Conservation (phyloP, 2,329 filamentous ascomycete genomes). For the Phaeosphaeria sp. region DNA sequence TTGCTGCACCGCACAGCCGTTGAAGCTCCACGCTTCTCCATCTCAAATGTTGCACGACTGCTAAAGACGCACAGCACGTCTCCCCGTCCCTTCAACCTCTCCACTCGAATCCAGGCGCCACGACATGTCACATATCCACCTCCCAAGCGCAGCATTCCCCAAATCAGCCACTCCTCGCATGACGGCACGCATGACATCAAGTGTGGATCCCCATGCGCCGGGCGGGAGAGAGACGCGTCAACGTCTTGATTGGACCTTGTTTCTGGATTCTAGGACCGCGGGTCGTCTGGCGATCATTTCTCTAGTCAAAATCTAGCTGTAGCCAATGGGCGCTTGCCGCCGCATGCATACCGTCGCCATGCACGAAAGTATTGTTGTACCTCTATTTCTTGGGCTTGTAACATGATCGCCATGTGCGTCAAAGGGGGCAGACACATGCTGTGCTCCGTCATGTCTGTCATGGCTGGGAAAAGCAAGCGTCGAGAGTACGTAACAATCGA, state of each 20-base stretch:
- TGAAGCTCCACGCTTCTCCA: not conserved
- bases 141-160: too few species aligned
- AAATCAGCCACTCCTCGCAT: not conserved
- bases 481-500: not conserved
- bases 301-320: too few species aligned
- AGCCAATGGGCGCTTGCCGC: too few species aligned
- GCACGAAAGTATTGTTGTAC: not conserved
- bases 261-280: constrained; percentile 17
- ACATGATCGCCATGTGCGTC: not conserved
- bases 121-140: too few species aligned
- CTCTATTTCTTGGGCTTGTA: not conserved
- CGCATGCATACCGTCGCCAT: not conserved
- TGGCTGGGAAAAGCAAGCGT: not conserved
- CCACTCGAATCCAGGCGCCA: not conserved
- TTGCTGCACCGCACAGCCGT: not conserved
- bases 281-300: constrained; percentile 6
- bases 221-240: constrained; percentile 5
- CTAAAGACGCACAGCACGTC: not conserved
- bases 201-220: constrained; percentile 10
- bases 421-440: not conserved
- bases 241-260: constrained; percentile 12
- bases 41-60: not conserved
- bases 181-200: constrained; percentile 20
- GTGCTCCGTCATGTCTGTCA: not conserved
- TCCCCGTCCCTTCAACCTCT: not conserved